These are phyloP conservation scores for Conringia planisiliqua DNA, from an alignment of 345 rosid genomes.

Conservation along the genomic window DNA sequence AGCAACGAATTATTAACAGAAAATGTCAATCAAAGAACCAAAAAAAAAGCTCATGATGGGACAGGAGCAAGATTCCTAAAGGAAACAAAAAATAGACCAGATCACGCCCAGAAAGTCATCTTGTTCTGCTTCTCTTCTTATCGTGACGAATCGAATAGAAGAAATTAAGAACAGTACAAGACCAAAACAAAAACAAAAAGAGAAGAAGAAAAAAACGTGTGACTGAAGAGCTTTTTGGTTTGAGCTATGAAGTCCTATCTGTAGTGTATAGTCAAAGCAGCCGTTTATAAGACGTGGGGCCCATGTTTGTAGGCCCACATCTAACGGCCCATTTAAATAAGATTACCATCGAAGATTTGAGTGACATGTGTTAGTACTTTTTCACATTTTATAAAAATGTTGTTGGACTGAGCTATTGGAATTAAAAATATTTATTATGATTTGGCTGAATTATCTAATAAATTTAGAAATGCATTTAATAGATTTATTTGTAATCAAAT, in stretches of 20 bases:
- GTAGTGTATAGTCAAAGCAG: not conserved
- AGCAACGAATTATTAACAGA: constrained; percentile 17
- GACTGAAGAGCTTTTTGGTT: constrained; percentile 13
- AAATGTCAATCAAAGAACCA: not conserved
- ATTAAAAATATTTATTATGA: too few species aligned
- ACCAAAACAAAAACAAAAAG: not conserved
- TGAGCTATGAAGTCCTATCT: not conserved
- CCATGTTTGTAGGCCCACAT: constrained; percentile 7
- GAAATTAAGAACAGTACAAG: not conserved
- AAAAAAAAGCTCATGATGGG: not conserved
- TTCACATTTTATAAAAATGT: too few species aligned
- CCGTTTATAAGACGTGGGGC: constrained; percentile 4
- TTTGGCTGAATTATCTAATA: too few species aligned
- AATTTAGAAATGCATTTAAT: too few species aligned
- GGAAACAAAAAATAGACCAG: not conserved
- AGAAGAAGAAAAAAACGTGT: not conserved
- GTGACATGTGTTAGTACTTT: not conserved
- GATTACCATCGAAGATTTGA: not conserved
- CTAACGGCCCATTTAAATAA: constrained; percentile 1
- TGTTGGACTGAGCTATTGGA: too few species aligned
- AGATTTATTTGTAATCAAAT: too few species aligned
- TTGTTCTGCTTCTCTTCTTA: not conserved
- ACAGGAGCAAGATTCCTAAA: not conserved
- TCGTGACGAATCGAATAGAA: not conserved
- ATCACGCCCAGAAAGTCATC: not conserved